Conservation (phyloP, 345 rosid species). For the Eucalyptus cloeziana region DNA sequence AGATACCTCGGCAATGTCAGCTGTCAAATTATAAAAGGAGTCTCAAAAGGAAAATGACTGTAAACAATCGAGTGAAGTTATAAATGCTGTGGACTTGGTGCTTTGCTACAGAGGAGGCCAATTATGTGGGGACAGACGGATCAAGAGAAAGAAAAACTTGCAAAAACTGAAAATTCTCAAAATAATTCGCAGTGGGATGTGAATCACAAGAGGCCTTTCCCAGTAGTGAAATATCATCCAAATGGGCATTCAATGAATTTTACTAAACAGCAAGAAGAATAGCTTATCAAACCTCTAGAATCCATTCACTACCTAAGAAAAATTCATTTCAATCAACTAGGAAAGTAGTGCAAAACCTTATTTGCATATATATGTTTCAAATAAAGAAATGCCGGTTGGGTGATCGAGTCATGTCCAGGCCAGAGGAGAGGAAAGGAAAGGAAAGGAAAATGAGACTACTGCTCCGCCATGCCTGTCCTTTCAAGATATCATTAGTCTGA, state of each 20-base stretch:
- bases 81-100: not conserved
- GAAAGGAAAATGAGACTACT: not conserved
- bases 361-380: not conserved
- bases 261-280: not conserved
- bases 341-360: not conserved
- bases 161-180: not conserved
- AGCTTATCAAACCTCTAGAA: not conserved
- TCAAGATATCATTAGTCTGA: not conserved
- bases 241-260: not conserved
- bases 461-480: not conserved
- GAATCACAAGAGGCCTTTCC: not conserved
- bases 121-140: not conserved
- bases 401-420: not conserved
- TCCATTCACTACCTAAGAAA: not conserved
- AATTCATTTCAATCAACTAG: not conserved
- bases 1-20: not conserved
- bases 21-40: not conserved
- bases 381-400: not conserved
- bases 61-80: not conserved
- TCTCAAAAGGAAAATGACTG: not conserved
- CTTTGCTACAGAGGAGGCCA: not conserved
- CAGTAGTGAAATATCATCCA: not conserved
- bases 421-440: not conserved
- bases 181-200: not conserved
- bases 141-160: not conserved